Conservation (phyloP, 2,329 filamentous ascomycete genomes). For the Metarhizium guizhouense region DNA sequence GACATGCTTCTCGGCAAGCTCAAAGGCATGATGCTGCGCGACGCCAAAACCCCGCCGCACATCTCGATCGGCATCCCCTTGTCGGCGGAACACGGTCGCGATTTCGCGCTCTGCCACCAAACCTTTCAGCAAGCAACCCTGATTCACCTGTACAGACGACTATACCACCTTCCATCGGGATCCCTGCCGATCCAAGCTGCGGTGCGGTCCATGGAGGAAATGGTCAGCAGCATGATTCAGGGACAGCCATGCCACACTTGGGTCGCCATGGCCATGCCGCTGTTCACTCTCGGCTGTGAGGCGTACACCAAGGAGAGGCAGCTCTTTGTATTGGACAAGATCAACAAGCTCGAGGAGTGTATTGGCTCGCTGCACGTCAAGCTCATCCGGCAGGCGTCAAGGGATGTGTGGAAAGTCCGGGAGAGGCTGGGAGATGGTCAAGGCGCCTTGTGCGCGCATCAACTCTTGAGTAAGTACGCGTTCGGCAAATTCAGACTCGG, state of each 20-base stretch:
- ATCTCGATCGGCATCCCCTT: constrained; percentile 13
- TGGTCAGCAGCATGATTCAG: constrained; percentile 18
- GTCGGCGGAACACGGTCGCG: constrained; percentile 13
- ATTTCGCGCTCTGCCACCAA: constrained; percentile 17
- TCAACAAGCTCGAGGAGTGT: constrained; percentile 16
- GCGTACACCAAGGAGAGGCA: constrained; percentile 13
- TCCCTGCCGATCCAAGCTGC: constrained; percentile 13
- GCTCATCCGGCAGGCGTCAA: constrained; percentile 14
- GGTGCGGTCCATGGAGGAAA: constrained; percentile 10
- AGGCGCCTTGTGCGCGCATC: constrained; percentile 10
- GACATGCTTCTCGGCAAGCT: constrained; percentile 14
- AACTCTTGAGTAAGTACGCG: background rate
- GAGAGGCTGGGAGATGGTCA: constrained; percentile 9
- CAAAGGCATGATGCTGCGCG: constrained; percentile 16
- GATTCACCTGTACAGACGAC: constrained; percentile 15
- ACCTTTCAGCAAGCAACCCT: constrained; percentile 18
- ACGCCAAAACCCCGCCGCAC: constrained; percentile 8
- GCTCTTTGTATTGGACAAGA: constrained; percentile 15
- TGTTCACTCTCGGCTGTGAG: constrained; percentile 20
- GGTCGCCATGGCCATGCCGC: constrained; percentile 21
- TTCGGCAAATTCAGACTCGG: no score
- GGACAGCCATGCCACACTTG: constrained; percentile 20
- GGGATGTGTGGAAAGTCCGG: constrained; percentile 19
- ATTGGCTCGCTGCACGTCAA: constrained; percentile 18
- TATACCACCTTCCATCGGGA: constrained; percentile 12